phyloP scores from a whole-genome alignment of 345 rosid species.

The Pelargonium nanum region DNA sequence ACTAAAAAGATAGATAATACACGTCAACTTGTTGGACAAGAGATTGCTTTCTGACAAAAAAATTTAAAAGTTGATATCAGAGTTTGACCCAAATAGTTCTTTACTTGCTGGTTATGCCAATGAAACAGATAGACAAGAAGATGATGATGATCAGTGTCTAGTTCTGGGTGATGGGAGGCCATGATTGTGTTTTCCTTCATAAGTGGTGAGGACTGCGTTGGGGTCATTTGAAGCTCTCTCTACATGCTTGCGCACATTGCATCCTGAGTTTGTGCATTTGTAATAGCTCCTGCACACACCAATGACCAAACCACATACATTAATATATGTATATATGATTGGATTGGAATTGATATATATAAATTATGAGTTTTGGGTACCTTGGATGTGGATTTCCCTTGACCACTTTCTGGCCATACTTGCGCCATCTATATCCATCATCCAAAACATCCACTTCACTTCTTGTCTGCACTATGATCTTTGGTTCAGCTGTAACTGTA shows the following conservation, averaged over 20 bases:
- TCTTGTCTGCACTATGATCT: conserved; percentile 87
- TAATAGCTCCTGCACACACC: conserved; percentile 61
- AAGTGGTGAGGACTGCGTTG: neutral
- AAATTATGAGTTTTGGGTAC: conserved; percentile 34
- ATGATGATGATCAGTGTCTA: no score
- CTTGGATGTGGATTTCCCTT: conserved; percentile 97
- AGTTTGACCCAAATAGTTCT: no score
- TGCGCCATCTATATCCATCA: conserved; percentile 98
- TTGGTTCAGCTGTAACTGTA: no score
- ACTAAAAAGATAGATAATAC: no score
- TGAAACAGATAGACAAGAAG: no score
- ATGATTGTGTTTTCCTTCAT: neutral
- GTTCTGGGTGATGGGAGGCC: neutral
- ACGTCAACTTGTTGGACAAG: no score
- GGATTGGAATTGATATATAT: no score
- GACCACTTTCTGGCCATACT: conserved; percentile 98
- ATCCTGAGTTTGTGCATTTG: neutral
- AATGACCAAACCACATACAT: no score
- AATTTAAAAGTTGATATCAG: no score
- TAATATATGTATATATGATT: no score
- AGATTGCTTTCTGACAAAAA: no score
- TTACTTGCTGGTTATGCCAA: no score
- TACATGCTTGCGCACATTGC: neutral
- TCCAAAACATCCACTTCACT: conserved; percentile 96
- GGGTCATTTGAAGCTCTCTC: neutral